These are phyloP conservation scores for Skeletonema menzelii DNA, from an alignment of 108 stramenopile genomes.

Conservation along the genomic window DNA sequence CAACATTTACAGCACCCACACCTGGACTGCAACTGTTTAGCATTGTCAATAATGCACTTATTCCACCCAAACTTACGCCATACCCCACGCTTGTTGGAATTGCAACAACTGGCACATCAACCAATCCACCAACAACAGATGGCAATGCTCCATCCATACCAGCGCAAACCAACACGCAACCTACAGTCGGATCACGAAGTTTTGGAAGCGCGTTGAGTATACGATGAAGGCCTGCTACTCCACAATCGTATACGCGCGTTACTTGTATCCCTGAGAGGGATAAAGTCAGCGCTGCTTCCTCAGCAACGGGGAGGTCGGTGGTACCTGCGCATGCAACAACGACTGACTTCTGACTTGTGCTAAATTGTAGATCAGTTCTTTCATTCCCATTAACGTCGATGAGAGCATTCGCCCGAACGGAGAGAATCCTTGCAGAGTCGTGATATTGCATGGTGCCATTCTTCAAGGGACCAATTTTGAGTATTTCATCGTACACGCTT, in stretches of 20 bases:
- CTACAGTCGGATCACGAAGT: conserved; percentile 69
- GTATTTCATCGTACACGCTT: conserved; percentile 26
- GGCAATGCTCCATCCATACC: conserved; percentile 97
- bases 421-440: conserved; percentile 63
- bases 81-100: conserved; percentile 95
- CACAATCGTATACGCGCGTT: conserved; percentile 87
- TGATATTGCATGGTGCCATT: conserved; percentile 71
- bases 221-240: conserved; percentile 95
- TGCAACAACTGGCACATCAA: conserved; percentile 91
- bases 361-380: background rate
- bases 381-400: conserved; percentile 4
- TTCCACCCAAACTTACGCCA: conserved; percentile 88
- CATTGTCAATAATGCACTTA: conserved; percentile 95
- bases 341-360: conserved; percentile 31
- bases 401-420: conserved; percentile 62
- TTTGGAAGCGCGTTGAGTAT: conserved; percentile 76
- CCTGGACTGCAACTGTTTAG: conserved; percentile 96
- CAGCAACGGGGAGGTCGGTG: conserved; percentile 88
- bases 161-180: conserved; percentile 89
- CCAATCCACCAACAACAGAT: conserved; percentile 93
- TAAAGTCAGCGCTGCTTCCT: conserved; percentile 85
- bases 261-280: conserved; percentile 70
- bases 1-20: conserved; percentile 94
- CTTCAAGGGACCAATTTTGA: conserved; percentile 44
- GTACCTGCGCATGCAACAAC: conserved; percentile 91